phyloP scores from a whole-genome alignment of 805 yeast genomes.

The Barnettozyma salicaria region DNA sequence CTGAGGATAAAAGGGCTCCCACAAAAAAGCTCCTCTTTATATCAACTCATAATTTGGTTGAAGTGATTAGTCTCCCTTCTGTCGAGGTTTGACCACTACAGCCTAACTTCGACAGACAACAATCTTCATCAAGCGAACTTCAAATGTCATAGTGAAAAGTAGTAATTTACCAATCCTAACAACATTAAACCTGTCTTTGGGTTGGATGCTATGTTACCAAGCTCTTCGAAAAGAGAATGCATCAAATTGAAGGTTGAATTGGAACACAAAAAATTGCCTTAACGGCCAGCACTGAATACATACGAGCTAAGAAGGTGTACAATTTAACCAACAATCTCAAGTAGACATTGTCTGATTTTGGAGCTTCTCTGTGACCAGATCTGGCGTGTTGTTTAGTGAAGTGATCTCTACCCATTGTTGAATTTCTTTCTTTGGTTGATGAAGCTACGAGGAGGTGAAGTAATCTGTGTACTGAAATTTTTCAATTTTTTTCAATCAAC shows the following conservation, averaged over 20 bases:
- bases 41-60: slow-evolving; percentile 4
- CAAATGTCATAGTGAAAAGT: too few species aligned
- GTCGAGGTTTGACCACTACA: slow-evolving; percentile 60
- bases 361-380: slow-evolving; percentile 96
- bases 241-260: slow-evolving; percentile 4
- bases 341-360: slow-evolving; percentile 99
- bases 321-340: slow-evolving; percentile 95
- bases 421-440: slow-evolving; percentile 11
- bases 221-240: slow-evolving; percentile 7
- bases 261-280: slow-evolving; percentile 8
- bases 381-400: slow-evolving; percentile 93
- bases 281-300: slow-evolving; percentile 35
- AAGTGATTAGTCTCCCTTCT: slow-evolving; percentile 1
- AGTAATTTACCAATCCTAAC: too few species aligned
- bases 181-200: neutral
- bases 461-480: slow-evolving; percentile 6
- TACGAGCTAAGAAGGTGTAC: slow-evolving; percentile 99
- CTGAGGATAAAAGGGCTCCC: slow-evolving; percentile 5
- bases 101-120: slow-evolving; percentile 67
- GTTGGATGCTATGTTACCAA: neutral
- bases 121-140: too few species aligned
- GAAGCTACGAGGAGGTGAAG: neutral
- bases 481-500: too few species aligned
- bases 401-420: slow-evolving; percentile 94
- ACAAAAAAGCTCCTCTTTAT: slow-evolving; percentile 3